These are phyloP conservation scores for Phytophthora tentaculata DNA, from an alignment of 352 stramenopile species.

Conservation along the genomic window DNA sequence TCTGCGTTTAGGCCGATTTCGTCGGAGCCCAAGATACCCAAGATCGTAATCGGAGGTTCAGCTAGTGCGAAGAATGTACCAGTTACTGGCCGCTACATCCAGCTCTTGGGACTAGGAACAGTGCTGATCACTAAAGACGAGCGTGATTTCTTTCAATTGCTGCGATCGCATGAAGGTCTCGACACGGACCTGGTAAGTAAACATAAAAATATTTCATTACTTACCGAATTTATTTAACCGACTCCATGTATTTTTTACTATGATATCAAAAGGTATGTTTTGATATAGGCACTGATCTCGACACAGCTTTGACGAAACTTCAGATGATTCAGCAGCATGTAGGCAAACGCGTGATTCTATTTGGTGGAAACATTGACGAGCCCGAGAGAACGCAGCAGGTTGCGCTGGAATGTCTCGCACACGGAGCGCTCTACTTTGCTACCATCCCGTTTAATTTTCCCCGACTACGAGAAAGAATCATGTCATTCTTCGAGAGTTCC, in stretches of 20 bases:
- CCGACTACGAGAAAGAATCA: slow-evolving; percentile 56
- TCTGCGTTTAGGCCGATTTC: slow-evolving; percentile 26
- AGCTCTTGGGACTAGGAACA: slow-evolving; percentile 67
- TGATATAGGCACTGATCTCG: slow-evolving; percentile 59
- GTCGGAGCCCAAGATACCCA: slow-evolving; percentile 59
- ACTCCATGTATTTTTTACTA: neutral
- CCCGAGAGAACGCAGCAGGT: slow-evolving; percentile 40
- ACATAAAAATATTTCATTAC: neutral
- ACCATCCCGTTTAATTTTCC: slow-evolving; percentile 67
- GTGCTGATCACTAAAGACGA: slow-evolving; percentile 48
- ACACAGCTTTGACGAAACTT: slow-evolving; percentile 52
- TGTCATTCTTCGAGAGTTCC: slow-evolving; percentile 60
- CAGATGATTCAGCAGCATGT: slow-evolving; percentile 40
- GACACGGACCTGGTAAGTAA: slow-evolving; percentile 60
- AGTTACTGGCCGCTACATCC: slow-evolving; percentile 71
- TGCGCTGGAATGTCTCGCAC: slow-evolving; percentile 48
- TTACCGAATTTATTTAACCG: no score
- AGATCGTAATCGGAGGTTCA: slow-evolving; percentile 63
- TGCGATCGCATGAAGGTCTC: slow-evolving; percentile 39
- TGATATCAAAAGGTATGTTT: slow-evolving; percentile 58
- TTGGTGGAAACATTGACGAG: slow-evolving; percentile 55
- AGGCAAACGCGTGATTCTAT: slow-evolving; percentile 57
- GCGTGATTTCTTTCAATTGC: slow-evolving; percentile 40
- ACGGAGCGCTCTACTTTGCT: slow-evolving; percentile 69
- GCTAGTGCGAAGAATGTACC: slow-evolving; percentile 45